These are phyloP conservation scores for Zopfochytrium polystomum DNA, from an alignment of 371 early-diverging fungal species.

Conservation along the genomic window DNA sequence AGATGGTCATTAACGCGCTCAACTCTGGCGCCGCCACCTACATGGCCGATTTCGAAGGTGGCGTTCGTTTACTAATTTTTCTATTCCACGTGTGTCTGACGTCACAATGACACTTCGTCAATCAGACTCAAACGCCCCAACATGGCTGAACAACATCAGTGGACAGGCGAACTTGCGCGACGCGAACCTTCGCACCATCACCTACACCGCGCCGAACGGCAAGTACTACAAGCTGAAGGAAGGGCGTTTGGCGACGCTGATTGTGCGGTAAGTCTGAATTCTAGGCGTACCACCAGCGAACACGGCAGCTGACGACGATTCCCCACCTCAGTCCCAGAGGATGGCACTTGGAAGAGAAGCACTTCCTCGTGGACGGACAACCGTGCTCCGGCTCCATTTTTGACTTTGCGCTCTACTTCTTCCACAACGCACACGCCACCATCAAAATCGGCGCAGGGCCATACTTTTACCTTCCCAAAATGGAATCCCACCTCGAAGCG, in stretches of 20 bases:
- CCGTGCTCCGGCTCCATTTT: conserved; percentile 89
- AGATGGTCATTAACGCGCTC: conserved; percentile 97
- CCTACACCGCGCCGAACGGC: conserved; percentile 82
- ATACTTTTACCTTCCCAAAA: conserved; percentile 96
- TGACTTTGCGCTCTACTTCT: conserved; percentile 94
- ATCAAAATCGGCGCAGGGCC: conserved; percentile 86
- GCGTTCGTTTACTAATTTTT: conserved; percentile 13
- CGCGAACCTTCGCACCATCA: conserved; percentile 79
- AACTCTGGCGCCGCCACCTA: conserved; percentile 89
- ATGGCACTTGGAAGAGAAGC: conserved; percentile 96
- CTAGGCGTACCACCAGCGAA: background rate
- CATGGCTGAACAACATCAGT: conserved; percentile 83
- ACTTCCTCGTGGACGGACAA: conserved; percentile 85
- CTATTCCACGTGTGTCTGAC: conserved; percentile 18
- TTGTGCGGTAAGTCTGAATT: conserved; percentile 68
- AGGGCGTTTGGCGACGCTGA: conserved; percentile 78
- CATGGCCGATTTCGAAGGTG: conserved; percentile 97
- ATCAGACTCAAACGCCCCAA: conserved; percentile 92
- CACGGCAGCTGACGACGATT: no score
- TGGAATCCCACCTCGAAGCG: conserved; percentile 95
- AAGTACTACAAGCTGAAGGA: conserved; percentile 88
- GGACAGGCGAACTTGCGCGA: conserved; percentile 93
- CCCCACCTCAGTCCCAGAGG: conserved; percentile 94
- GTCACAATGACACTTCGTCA: conserved; percentile 2
- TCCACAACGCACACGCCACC: conserved; percentile 85